Evolutionary conservation across 2,329 filamentous ascomycete species (phyloP).

Genomic region (Colletotrichum chrysophilum): DNA sequence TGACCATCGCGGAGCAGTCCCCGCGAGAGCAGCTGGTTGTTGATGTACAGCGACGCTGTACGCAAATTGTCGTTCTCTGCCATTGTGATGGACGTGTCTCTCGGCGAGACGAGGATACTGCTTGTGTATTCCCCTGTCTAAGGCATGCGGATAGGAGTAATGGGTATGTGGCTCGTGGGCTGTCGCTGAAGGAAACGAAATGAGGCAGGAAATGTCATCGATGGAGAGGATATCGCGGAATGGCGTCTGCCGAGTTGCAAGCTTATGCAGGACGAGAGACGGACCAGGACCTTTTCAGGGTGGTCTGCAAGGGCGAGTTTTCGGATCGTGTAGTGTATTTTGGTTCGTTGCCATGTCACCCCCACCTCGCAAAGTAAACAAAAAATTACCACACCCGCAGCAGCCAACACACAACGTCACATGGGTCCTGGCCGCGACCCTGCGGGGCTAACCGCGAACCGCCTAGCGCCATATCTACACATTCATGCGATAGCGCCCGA

Average conservation of each 20-base stretch:
- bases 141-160: background rate
- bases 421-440: background rate
- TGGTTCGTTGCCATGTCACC: slow-evolving; percentile 23
- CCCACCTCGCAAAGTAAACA: slow-evolving; percentile 25
- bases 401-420: slow-evolving; percentile 17
- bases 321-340: slow-evolving; percentile 10
- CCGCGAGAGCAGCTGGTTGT: slow-evolving; percentile 72
- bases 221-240: background rate
- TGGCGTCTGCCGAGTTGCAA: background rate
- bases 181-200: background rate
- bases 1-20: slow-evolving; percentile 72
- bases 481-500: slow-evolving; percentile 13
- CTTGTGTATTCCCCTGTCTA: background rate
- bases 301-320: slow-evolving; percentile 9
- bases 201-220: background rate
- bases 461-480: slow-evolving; percentile 1
- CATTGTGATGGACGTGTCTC: slow-evolving; percentile 40
- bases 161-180: background rate
- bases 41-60: slow-evolving; percentile 74
- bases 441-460: slow-evolving; percentile 3
- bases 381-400: background rate
- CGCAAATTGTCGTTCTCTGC: slow-evolving; percentile 66
- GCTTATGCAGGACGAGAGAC: slow-evolving; percentile 17
- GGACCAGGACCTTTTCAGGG: slow-evolving; percentile 18
- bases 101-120: background rate